Evolutionary conservation across 352 stramenopile genomes (phyloP).

Genomic region (Pythium biforme): DNA sequence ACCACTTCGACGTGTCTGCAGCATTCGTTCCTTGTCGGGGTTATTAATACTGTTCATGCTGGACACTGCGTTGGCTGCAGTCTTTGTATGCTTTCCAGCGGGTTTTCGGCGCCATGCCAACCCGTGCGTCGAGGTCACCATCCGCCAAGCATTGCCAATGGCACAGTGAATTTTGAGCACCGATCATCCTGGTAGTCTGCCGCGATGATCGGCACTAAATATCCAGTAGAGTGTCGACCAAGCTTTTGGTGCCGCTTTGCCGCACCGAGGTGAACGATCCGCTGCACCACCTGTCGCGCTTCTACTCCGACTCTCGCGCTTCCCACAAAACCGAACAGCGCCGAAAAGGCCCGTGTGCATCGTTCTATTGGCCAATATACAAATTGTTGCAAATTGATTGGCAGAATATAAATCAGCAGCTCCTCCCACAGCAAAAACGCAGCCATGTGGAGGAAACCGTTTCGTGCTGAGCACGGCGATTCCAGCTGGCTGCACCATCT

Average conservation of each 20-base stretch:
- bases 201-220: neutral
- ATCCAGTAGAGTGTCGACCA: neutral
- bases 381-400: conserved; percentile 1
- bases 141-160: too few relatives aligned
- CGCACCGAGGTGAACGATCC: neutral
- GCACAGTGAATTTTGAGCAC: too few relatives aligned
- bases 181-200: too few relatives aligned
- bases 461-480: conserved; percentile 2
- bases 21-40: too few relatives aligned
- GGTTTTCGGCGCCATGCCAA: too few relatives aligned
- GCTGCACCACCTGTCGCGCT: conserved; percentile 13
- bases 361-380: conserved; percentile 14
- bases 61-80: too few relatives aligned
- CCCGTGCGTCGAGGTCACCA: too few relatives aligned
- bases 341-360: conserved; percentile 1
- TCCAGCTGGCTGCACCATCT: conserved; percentile 18
- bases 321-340: neutral
- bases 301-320: conserved; percentile 21
- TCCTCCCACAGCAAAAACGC: neutral
- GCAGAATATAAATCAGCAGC: neutral
- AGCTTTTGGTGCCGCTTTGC: neutral
- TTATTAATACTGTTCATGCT: too few relatives aligned
- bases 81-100: too few relatives aligned
- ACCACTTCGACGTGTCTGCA: too few relatives aligned
- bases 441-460: conserved; percentile 8